Conservation (phyloP, 2,329 filamentous ascomycete species). For the Apiospora pterosperma region DNA sequence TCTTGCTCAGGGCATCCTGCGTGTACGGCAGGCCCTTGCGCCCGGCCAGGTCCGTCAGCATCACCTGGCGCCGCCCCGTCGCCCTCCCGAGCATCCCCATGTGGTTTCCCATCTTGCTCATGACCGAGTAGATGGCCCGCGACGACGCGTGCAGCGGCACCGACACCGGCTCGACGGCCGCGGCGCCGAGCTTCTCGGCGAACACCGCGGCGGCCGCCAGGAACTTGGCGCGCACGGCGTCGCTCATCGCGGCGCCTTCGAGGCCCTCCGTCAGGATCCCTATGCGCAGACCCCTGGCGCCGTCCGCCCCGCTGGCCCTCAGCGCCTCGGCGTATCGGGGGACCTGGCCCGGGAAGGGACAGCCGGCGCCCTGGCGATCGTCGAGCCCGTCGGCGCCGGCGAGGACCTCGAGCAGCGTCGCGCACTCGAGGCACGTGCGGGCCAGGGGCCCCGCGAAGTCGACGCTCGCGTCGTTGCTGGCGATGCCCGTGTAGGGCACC, state of each 20-base stretch:
- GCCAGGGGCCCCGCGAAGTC: slow-evolving; percentile 31
- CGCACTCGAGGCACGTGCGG: slow-evolving; percentile 22
- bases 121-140: slow-evolving; percentile 15
- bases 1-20: slow-evolving; percentile 13
- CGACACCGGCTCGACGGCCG: slow-evolving; percentile 22
- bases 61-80: slow-evolving; percentile 17
- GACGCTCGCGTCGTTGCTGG: slow-evolving; percentile 23
- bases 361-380: slow-evolving; percentile 23
- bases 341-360: slow-evolving; percentile 16
- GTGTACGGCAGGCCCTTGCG: slow-evolving; percentile 36
- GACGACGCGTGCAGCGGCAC: slow-evolving; percentile 22
- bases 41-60: slow-evolving; percentile 30
- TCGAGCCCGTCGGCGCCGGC: slow-evolving; percentile 30
- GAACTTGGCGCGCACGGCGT: slow-evolving; percentile 19
- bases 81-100: slow-evolving; percentile 29
- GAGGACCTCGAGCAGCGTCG: slow-evolving; percentile 27
- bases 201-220: slow-evolving; percentile 22
- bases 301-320: background rate
- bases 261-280: slow-evolving; percentile 28
- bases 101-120: slow-evolving; percentile 26
- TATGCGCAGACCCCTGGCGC: slow-evolving; percentile 21
- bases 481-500: slow-evolving; percentile 31
- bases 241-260: slow-evolving; percentile 19
- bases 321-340: slow-evolving; percentile 13
- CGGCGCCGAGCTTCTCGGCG: slow-evolving; percentile 17